Evolutionary conservation across 2,329 filamentous ascomycete genomes (phyloP).

Genomic region (Penicillium sp.): DNA sequence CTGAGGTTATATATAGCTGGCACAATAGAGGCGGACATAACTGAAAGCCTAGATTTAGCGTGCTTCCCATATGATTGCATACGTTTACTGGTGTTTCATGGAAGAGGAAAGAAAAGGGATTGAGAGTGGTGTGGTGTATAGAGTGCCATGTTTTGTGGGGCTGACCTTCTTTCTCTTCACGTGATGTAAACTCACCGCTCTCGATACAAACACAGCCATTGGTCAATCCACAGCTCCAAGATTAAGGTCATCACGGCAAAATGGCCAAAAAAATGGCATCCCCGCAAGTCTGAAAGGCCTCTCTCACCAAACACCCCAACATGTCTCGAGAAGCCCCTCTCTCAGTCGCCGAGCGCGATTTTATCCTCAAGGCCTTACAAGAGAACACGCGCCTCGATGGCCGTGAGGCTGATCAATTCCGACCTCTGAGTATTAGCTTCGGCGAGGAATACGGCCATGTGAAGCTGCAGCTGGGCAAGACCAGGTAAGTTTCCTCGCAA

Average conservation of each 20-base stretch:
- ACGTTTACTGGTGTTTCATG: no score
- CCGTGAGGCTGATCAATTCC: constrained; percentile 76
- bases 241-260: constrained; percentile 22
- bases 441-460: constrained; percentile 89
- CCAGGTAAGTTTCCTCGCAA: constrained; percentile 60
- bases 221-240: not conserved
- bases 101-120: no score
- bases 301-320: constrained; percentile 8
- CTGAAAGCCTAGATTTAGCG: rapidly evolving
- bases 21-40: no score
- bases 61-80: no score
- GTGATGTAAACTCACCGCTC: not conserved
- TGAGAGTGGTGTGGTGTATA: no score
- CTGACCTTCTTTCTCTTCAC: not conserved
- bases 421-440: constrained; percentile 74
- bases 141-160: no score
- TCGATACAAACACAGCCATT: not conserved
- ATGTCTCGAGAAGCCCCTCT: constrained; percentile 95
- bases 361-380: constrained; percentile 78
- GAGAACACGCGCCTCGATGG: constrained; percentile 83
- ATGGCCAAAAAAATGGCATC: constrained; percentile 19
- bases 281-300: constrained; percentile 24
- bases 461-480: constrained; percentile 86
- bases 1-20: no score
- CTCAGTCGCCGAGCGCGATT: constrained; percentile 83